Evolutionary conservation across 495 filamentous ascomycete genomes (phyloP), one percentile per base, ranked within the genome.

Genomic region (Chaetomium fimeti): DNA sequence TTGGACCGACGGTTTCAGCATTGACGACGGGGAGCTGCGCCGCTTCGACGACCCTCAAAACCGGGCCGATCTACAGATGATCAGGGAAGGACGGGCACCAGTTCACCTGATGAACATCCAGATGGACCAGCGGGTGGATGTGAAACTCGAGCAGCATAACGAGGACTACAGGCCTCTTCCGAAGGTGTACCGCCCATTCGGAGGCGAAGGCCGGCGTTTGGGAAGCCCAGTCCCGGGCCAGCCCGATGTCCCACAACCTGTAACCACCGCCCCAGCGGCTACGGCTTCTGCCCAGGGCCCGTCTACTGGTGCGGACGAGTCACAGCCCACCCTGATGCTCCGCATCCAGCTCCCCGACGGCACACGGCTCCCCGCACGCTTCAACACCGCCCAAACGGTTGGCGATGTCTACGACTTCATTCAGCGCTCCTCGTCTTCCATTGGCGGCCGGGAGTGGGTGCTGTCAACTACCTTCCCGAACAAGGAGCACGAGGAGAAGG

Each of bases 401-500:
- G 91, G 89, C 28, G 91, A 97, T 69, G 87, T 98, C 28, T 97
- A 97, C 72, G 78, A 82, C 18, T 98, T 98, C 71, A 87, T 98
- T 63, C 75, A 84, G 52, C 83, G 85, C 4, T 83, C 91, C 7
- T 90, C 83, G 49, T 76, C 88, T 0, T 78, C 77, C 13, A 82
- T 85, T 63, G 80, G 78, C 56, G 70, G 75, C 48, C 83, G 93
- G 22, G 68, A 79, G 13, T 98, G 91, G 83, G 88, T 89, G 9
- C 74, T 98, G 60, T 93, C 96, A 73, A 98, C 94, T 1, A 98
- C 95, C 0, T 98, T 98, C 75, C 94, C 95, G 3, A 97, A 88
- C 76, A 96, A 92, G 77, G 93, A 98, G 68, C 84, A 97, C 57
- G 88, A 79, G 22, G 92, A 98, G 63, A 86, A 88, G 73, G 75